phyloP scores from a whole-genome alignment of 2,329 filamentous ascomycete species.

The Epichloe hybrida region DNA sequence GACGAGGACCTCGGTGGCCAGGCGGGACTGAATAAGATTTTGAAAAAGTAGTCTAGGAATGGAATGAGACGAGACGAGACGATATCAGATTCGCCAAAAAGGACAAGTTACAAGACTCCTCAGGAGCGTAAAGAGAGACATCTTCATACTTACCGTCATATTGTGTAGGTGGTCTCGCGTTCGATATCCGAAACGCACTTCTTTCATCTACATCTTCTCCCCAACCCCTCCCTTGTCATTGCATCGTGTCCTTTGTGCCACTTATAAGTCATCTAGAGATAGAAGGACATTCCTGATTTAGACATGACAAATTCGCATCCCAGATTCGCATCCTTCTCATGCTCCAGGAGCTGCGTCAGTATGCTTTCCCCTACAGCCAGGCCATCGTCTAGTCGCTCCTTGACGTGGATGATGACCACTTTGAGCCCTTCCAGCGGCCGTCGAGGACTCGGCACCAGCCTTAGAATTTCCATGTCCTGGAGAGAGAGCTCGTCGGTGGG shows the following conservation, averaged over 20 bases:
- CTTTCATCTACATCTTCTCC: no score
- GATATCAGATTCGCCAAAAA: no score
- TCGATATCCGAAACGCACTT: not conserved
- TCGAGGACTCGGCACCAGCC: constrained; percentile 10
- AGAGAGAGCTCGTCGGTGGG: constrained; percentile 34
- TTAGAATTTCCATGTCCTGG: constrained; percentile 21
- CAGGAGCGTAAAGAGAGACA: no score
- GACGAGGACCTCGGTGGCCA: constrained; percentile 35
- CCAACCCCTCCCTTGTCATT: no score
- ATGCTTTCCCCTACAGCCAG: constrained; percentile 53
- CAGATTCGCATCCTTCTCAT: constrained; percentile 51
- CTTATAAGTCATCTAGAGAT: constrained; percentile 23
- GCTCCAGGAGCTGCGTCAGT: constrained; percentile 49
- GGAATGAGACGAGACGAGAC: no score
- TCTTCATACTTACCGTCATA: constrained; percentile 2
- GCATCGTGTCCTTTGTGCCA: not conserved
- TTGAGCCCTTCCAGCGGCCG: constrained; percentile 56
- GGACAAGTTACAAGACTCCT: no score
- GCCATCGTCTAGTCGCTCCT: constrained; percentile 68
- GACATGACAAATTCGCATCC: constrained; percentile 74
- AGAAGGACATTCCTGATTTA: constrained; percentile 46
- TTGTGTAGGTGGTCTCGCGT: not conserved
- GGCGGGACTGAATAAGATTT: constrained; percentile 38
- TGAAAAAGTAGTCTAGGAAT: not conserved
- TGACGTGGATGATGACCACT: constrained; percentile 85